phyloP scores from a whole-genome alignment of 164 flowering plant species.

The Sedum album region DNA sequence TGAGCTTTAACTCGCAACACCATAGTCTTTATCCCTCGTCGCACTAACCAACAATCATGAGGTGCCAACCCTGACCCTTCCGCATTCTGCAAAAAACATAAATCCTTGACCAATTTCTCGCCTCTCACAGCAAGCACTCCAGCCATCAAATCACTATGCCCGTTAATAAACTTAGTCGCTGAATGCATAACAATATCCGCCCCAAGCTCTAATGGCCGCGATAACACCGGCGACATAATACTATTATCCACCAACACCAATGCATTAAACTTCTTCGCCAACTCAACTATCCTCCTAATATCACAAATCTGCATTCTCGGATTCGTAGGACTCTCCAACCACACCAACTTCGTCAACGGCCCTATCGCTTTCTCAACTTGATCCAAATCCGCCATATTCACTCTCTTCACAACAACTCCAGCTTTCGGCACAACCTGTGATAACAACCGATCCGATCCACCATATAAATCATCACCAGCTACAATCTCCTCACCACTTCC shows the following conservation, averaged over 20 bases:
- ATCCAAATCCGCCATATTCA: constrained; percentile 56
- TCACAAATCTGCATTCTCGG: constrained; percentile 85
- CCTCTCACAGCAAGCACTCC: constrained; percentile 90
- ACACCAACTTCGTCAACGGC: constrained; percentile 82
- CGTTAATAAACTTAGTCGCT: constrained; percentile 90
- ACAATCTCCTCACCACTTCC: constrained; percentile 85
- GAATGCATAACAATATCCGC: constrained; percentile 99
- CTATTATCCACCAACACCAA: constrained; percentile 86
- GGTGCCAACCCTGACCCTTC: too few relatives aligned
- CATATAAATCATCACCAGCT: constrained; percentile 97
- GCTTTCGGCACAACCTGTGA: constrained; percentile 71
- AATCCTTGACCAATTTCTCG: constrained; percentile 85
- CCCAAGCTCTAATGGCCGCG: constrained; percentile 85
- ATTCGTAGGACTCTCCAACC: constrained; percentile 98
- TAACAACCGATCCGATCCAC: constrained; percentile 91
- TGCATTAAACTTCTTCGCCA: constrained; percentile 80
- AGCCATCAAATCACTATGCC: constrained; percentile 95
- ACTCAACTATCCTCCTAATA: constrained; percentile 78
- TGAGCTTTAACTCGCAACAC: constrained; percentile 87
- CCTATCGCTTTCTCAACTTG: constrained; percentile 80
- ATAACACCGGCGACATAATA: too few relatives aligned
- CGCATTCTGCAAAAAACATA: constrained; percentile 83
- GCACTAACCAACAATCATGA: constrained; percentile 90
- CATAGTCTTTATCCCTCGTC: constrained; percentile 93
- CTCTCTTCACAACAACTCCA: constrained; percentile 87